Percentiles rank a stretch among this genome's conserved stretches.
Conservation (phyloP, 2,329 filamentous ascomycete species). For the Hymenoscyphus fructigenus region DNA sequence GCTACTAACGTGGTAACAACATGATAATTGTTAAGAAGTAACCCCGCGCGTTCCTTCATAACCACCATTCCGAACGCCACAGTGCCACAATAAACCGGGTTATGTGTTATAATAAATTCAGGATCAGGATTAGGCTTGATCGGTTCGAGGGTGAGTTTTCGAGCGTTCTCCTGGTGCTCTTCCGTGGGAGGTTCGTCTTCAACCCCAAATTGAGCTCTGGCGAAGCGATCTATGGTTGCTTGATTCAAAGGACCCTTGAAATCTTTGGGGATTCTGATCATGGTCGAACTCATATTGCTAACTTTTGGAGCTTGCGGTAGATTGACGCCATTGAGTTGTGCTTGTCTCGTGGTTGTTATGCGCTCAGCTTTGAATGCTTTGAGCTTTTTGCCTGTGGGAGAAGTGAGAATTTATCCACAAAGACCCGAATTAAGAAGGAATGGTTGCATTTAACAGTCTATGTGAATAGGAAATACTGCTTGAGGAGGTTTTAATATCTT, state of each 20-base stretch:
- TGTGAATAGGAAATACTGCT: no score
- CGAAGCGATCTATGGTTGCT: not conserved
- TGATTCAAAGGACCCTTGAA: not conserved
- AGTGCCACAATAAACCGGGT: slow-evolving; percentile 6
- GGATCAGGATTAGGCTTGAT: slow-evolving; percentile 1
- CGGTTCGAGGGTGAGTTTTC: not conserved
- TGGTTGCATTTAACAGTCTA: no score
- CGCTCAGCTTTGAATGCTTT: not conserved
- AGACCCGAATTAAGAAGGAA: no score
- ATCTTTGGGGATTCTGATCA: not conserved
- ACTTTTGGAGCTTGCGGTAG: not conserved
- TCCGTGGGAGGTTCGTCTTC: not conserved
- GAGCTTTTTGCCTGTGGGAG: not conserved
- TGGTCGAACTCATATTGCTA: not conserved
- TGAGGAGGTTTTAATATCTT: no score
- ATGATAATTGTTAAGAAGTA: slow-evolving; percentile 8
- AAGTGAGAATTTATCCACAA: no score
- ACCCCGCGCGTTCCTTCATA: not conserved
- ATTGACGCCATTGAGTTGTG: not conserved
- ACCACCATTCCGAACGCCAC: not conserved
- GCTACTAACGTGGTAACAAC: not conserved
- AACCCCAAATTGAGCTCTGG: not conserved
- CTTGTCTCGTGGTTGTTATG: not conserved
- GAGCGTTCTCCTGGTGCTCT: not conserved
- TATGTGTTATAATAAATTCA: slow-evolving; percentile 1